phyloP scores from a whole-genome alignment of 495 filamentous ascomycete genomes.

The Cladorrhinum samala region DNA sequence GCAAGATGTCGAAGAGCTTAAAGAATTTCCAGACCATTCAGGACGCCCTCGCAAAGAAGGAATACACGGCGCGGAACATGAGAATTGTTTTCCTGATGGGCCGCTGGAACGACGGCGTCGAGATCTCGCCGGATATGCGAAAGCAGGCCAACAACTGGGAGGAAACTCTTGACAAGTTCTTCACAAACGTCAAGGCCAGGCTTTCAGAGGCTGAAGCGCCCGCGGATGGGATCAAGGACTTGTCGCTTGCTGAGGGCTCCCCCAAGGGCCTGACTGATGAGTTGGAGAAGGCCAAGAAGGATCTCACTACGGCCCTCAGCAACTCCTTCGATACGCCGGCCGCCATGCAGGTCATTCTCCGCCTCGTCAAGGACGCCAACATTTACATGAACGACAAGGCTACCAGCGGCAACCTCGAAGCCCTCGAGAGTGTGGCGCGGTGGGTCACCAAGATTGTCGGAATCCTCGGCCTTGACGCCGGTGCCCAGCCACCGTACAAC shows the following conservation, averaged over 20 bases:
- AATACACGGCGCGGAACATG: slow-evolving; percentile 74
- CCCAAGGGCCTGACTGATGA: slow-evolving; percentile 29
- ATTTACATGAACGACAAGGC: slow-evolving; percentile 54
- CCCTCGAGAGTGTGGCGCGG: slow-evolving; percentile 55
- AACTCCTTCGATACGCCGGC: slow-evolving; percentile 86
- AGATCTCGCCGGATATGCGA: slow-evolving; percentile 79
- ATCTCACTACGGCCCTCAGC: slow-evolving; percentile 60
- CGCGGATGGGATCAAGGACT: slow-evolving; percentile 42
- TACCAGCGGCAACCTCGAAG: slow-evolving; percentile 43
- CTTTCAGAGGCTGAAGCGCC: slow-evolving; percentile 36
- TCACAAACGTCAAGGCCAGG: slow-evolving; percentile 67
- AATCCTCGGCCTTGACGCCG: slow-evolving; percentile 79
- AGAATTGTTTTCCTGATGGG: slow-evolving; percentile 85
- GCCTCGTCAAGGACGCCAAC: slow-evolving; percentile 70
- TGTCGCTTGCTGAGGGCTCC: slow-evolving; percentile 30
- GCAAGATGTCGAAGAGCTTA: slow-evolving; percentile 90
- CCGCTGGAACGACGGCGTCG: slow-evolving; percentile 83
- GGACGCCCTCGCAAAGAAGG: slow-evolving; percentile 66
- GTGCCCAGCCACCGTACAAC: slow-evolving; percentile 49
- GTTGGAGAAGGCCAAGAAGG: slow-evolving; percentile 58
- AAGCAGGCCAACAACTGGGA: slow-evolving; percentile 74
- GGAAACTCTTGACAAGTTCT: slow-evolving; percentile 81
- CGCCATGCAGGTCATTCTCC: slow-evolving; percentile 67
- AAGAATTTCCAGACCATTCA: slow-evolving; percentile 98
- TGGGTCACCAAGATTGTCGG: slow-evolving; percentile 82